Evolutionary conservation across 495 filamentous ascomycete genomes (phyloP).

Genomic region (Mytilinidion resinicola): DNA sequence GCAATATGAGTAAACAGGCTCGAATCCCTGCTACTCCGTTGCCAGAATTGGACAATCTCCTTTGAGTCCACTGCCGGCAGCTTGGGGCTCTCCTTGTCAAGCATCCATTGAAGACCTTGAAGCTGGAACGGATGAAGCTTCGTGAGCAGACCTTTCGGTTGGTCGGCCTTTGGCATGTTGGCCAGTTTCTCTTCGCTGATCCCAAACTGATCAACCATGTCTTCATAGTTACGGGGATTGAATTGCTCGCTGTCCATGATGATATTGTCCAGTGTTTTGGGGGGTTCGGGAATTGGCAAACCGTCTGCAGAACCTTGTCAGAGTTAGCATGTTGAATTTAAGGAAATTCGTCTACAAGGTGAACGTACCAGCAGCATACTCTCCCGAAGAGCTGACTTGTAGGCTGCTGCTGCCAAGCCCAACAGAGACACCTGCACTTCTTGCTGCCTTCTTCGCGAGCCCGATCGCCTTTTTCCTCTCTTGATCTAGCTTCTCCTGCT

Average conservation of each 20-base stretch:
- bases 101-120: slow-evolving; percentile 80
- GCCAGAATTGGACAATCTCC: slow-evolving; percentile 78
- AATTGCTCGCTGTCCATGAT: slow-evolving; percentile 62
- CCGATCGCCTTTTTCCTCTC: not conserved
- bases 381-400: not conserved
- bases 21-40: slow-evolving; percentile 40
- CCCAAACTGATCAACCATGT: slow-evolving; percentile 64
- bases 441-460: slow-evolving; percentile 30
- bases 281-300: not conserved
- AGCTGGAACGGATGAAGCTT: slow-evolving; percentile 76
- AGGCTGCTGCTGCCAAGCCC: no score
- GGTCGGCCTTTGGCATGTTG: slow-evolving; percentile 65
- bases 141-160: slow-evolving; percentile 57
- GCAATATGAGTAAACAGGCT: slow-evolving; percentile 66
- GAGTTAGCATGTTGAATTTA: not conserved
- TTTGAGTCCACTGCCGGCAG: slow-evolving; percentile 56
- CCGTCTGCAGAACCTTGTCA: slow-evolving; percentile 14
- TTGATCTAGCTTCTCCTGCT: slow-evolving; percentile 13
- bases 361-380: slow-evolving; percentile 24
- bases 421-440: slow-evolving; percentile 14
- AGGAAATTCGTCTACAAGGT: not conserved
- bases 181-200: slow-evolving; percentile 61
- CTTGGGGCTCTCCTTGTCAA: slow-evolving; percentile 63
- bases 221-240: slow-evolving; percentile 60
- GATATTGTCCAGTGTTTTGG: slow-evolving; percentile 49